Evolutionary conservation across 345 rosid species (phyloP).

Genomic region (Lagerstroemia speciosa): DNA sequence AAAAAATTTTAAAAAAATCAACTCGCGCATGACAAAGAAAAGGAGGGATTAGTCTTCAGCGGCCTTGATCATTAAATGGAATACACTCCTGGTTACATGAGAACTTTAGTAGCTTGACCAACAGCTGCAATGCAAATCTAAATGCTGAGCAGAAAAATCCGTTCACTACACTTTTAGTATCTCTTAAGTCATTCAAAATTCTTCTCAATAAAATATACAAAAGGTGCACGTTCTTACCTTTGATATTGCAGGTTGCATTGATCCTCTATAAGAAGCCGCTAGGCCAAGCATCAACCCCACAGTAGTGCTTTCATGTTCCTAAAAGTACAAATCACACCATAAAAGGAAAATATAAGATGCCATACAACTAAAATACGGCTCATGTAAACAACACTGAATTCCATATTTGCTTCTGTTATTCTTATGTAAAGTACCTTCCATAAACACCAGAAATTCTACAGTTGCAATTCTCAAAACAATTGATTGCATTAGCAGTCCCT

Average conservation of each 20-base stretch:
- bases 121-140: background rate
- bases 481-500: background rate
- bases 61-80: background rate
- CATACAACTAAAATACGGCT: background rate
- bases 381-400: background rate
- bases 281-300: slow-evolving; percentile 95
- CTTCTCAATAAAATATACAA: background rate
- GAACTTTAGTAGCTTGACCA: background rate
- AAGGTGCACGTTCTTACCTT: slow-evolving; percentile 42
- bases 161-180: background rate
- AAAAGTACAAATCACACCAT: background rate
- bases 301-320: slow-evolving; percentile 93
- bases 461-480: background rate
- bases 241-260: slow-evolving; percentile 87
- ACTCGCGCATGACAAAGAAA: slow-evolving; percentile 1
- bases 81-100: too few species aligned
- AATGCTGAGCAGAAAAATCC: background rate
- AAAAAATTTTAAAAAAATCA: slow-evolving; percentile 13
- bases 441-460: background rate
- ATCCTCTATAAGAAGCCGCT: slow-evolving; percentile 87
- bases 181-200: background rate
- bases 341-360: background rate
- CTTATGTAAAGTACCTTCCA: background rate
- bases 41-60: background rate
- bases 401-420: background rate